A percentile compares a stretch with the other conserved stretches of the same genome.
phyloP scores from a whole-genome alignment of 441 rosid genomes.

The Populus hybrid region DNA sequence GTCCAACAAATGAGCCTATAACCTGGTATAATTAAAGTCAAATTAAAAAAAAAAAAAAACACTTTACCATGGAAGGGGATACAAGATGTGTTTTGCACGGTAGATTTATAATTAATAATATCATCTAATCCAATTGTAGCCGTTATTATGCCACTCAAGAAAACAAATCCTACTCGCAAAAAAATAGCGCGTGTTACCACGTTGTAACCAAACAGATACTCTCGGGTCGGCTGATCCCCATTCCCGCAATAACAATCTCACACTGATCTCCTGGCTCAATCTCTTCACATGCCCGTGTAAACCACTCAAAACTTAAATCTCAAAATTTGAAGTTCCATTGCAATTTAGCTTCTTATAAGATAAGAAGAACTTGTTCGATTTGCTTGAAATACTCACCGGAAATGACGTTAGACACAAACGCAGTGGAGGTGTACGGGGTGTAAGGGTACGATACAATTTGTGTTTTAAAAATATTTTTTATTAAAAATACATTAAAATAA shows the following conservation, averaged over 20 bases:
- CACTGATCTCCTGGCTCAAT: background rate
- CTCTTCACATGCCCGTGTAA: background rate
- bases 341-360: background rate
- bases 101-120: no score
- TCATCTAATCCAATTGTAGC: background rate
- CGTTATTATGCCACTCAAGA: background rate
- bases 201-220: background rate
- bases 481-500: no score
- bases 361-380: no score
- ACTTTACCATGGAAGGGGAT: no score
- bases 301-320: background rate
- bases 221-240: background rate
- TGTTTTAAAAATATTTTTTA: no score
- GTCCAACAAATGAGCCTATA: no score
- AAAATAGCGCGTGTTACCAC: background rate
- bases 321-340: background rate
- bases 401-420: constrained; percentile 3
- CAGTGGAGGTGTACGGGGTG: constrained; percentile 13
- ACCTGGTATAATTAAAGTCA: no score
- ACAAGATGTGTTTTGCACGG: no score
- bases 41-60: no score
- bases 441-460: no score
- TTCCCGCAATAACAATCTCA: background rate
- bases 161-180: background rate
- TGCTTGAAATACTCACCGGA: background rate